Conservation (phyloP, 208 protist genomes). For the Porcisia deanei region DNA sequence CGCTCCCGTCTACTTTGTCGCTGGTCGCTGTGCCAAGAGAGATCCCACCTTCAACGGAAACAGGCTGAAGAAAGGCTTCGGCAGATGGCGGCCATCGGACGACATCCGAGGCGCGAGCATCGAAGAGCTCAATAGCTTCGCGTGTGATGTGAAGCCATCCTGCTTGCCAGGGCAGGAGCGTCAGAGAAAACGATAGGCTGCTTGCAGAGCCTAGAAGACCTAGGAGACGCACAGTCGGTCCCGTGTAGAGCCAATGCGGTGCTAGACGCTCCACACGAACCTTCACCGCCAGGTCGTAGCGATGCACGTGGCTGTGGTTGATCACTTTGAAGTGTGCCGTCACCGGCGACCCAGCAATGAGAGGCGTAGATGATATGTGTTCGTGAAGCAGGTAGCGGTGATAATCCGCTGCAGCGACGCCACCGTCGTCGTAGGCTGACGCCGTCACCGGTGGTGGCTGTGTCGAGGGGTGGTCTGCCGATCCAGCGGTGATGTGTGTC, state of each 20-base stretch:
- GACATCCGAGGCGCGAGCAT: constrained; percentile 30
- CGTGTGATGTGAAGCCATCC: constrained; percentile 46
- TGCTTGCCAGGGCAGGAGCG: constrained; percentile 64
- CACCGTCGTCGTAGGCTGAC: background rate
- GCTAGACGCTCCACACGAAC: constrained; percentile 65
- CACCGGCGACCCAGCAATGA: constrained; percentile 33
- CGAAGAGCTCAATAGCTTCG: constrained; percentile 54
- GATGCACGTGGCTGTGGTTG: constrained; percentile 33
- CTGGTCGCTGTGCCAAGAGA: background rate
- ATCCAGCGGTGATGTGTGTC: background rate
- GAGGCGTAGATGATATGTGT: background rate
- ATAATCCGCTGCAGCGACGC: background rate
- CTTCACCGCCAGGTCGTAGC: constrained; percentile 55
- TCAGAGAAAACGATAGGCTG: constrained; percentile 38
- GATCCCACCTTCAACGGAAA: background rate
- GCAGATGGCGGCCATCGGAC: constrained; percentile 59
- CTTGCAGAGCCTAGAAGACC: constrained; percentile 34
- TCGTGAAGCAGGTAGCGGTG: background rate
- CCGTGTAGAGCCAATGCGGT: constrained; percentile 69
- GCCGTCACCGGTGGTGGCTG: background rate
- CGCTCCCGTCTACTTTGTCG: background rate
- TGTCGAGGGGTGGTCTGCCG: background rate
- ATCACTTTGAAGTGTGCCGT: constrained; percentile 35
- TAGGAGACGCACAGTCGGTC: constrained; percentile 44
- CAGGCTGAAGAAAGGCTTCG: constrained; percentile 9